Evolutionary conservation across 768 basidiomycete species (phyloP).

Genomic region (Tricholoma sp.): DNA sequence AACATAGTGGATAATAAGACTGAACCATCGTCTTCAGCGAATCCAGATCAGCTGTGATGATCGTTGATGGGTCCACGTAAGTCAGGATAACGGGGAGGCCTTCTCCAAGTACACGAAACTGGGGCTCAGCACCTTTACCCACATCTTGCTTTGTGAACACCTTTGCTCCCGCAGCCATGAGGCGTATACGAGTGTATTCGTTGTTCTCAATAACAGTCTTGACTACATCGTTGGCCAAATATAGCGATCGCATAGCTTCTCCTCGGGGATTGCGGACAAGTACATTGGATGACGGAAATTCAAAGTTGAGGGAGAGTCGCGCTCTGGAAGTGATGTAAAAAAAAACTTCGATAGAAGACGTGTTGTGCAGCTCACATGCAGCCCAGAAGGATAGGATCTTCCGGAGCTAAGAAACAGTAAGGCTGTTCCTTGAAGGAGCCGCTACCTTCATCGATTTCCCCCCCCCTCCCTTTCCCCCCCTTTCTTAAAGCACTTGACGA

Average conservation of each 20-base stretch:
- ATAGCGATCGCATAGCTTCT: slow-evolving; percentile 72
- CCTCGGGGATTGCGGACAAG: slow-evolving; percentile 84
- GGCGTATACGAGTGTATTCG: slow-evolving; percentile 76
- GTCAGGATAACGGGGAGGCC: slow-evolving; percentile 83
- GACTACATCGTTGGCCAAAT: slow-evolving; percentile 82
- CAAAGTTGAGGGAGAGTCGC: slow-evolving; percentile 61
- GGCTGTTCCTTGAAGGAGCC: slow-evolving; percentile 83
- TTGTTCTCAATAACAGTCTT: slow-evolving; percentile 78
- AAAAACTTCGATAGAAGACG: background rate
- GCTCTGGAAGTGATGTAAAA: slow-evolving; percentile 36
- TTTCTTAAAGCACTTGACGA: slow-evolving; percentile 8
- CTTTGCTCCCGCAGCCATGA: slow-evolving; percentile 92
- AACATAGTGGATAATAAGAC: slow-evolving; percentile 75
- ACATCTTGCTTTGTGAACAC: slow-evolving; percentile 88
- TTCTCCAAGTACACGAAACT: slow-evolving; percentile 79
- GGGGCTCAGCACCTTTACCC: slow-evolving; percentile 49
- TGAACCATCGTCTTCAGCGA: slow-evolving; percentile 65
- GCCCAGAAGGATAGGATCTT: slow-evolving; percentile 62
- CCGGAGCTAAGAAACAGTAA: slow-evolving; percentile 71
- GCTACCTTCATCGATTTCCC: slow-evolving; percentile 18
- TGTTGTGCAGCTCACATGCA: slow-evolving; percentile 56
- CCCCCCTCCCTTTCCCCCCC: slow-evolving; percentile 14
- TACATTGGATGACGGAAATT: slow-evolving; percentile 72
- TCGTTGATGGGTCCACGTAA: slow-evolving; percentile 59
- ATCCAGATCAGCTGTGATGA: slow-evolving; percentile 53